Conservation (phyloP, 495 filamentous ascomycete genomes). For the Aspergillus olivimuriae region DNA sequence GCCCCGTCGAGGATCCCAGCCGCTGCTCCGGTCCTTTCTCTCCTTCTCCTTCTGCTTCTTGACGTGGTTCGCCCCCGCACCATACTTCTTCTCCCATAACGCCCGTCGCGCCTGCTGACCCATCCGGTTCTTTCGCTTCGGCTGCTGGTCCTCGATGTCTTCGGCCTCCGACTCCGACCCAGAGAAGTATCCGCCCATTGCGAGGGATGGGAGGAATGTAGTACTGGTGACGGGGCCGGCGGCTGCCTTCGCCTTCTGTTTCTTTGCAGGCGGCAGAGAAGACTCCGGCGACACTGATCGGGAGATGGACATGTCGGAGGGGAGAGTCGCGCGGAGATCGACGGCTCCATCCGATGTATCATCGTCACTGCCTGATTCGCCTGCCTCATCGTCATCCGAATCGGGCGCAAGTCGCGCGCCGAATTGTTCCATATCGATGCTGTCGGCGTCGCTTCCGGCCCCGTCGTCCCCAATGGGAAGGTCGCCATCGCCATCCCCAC, state of each 20-base stretch:
- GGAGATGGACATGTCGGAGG: slow-evolving; percentile 32
- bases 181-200: slow-evolving; percentile 85
- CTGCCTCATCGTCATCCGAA: slow-evolving; percentile 41
- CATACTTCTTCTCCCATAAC: slow-evolving; percentile 91
- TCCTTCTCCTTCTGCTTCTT: slow-evolving; percentile 28
- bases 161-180: slow-evolving; percentile 67
- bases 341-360: slow-evolving; percentile 14
- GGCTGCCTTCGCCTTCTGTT: slow-evolving; percentile 31
- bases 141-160: slow-evolving; percentile 30
- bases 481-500: slow-evolving; percentile 6
- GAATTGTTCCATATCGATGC: slow-evolving; percentile 41
- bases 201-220: slow-evolving; percentile 79
- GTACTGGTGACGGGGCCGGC: slow-evolving; percentile 47
- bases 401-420: slow-evolving; percentile 50
- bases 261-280: slow-evolving; percentile 36
- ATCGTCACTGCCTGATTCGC: slow-evolving; percentile 27
- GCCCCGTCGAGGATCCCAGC: slow-evolving; percentile 43
- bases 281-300: slow-evolving; percentile 24
- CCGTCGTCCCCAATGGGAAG: slow-evolving; percentile 4
- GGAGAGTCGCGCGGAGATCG: slow-evolving; percentile 11
- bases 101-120: slow-evolving; percentile 82
- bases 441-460: slow-evolving; percentile 14
- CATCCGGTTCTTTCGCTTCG: slow-evolving; percentile 69
- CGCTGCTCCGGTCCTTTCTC: slow-evolving; percentile 32
- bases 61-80: slow-evolving; percentile 67